phyloP scores from a whole-genome alignment of 2,329 filamentous ascomycete species.

The Fusarium humuli region DNA sequence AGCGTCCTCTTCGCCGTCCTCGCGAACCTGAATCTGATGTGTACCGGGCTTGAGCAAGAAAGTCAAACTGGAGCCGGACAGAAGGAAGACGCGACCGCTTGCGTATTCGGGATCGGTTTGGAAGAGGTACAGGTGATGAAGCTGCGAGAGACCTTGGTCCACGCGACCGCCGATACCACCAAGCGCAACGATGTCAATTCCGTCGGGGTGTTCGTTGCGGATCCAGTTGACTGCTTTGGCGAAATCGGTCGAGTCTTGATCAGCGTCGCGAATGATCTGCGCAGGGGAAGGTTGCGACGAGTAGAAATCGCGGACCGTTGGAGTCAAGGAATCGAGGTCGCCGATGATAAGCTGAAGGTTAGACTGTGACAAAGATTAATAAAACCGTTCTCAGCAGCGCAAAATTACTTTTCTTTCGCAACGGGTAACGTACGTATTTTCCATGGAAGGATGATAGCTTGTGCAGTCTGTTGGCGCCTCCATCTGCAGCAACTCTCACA shows the following conservation, averaged over 20 bases:
- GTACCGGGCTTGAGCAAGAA: slow-evolving; percentile 79
- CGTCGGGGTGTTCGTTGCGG: slow-evolving; percentile 52
- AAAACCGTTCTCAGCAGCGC: too few relatives aligned
- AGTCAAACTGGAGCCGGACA: slow-evolving; percentile 84
- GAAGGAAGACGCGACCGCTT: slow-evolving; percentile 75
- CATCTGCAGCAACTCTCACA: slow-evolving; percentile 85
- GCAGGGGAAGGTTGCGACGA: slow-evolving; percentile 62
- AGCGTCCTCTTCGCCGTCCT: slow-evolving; percentile 58
- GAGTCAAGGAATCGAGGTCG: slow-evolving; percentile 85
- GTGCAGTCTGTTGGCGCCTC: slow-evolving; percentile 83
- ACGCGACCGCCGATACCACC: slow-evolving; percentile 90
- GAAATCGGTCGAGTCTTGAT: slow-evolving; percentile 93
- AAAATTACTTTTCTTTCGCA: slow-evolving; percentile 12
- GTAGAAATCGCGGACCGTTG: slow-evolving; percentile 75
- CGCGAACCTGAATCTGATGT: slow-evolving; percentile 75
- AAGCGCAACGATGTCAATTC: slow-evolving; percentile 78
- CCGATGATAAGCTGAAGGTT: slow-evolving; percentile 82
- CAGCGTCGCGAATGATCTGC: slow-evolving; percentile 74
- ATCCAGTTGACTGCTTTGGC: slow-evolving; percentile 79
- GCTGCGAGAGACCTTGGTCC: slow-evolving; percentile 89
- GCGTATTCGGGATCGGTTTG: slow-evolving; percentile 63
- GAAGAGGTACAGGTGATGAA: slow-evolving; percentile 83
- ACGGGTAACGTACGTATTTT: slow-evolving; percentile 56
- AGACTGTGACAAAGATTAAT: slow-evolving; percentile 53
- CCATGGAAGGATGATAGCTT: slow-evolving; percentile 57